A percentile compares a stretch with the other conserved stretches of the same genome.
Conservation (phyloP, 192 early-diverging fungal species). For the Coemansia sp. region DNA sequence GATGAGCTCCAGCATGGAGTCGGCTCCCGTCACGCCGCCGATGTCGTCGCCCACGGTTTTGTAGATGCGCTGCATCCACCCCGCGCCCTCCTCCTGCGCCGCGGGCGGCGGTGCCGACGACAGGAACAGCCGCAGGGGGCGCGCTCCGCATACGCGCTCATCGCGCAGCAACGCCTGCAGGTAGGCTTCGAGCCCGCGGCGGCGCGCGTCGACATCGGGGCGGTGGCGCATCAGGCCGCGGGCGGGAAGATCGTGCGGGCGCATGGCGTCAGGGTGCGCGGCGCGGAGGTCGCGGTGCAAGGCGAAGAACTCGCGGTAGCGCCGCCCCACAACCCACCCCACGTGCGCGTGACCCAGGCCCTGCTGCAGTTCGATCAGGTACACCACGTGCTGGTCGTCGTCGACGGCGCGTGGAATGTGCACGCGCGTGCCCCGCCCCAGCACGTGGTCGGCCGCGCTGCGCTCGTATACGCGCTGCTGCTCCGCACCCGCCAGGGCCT, state of each 20-base stretch:
- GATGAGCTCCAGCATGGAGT: slow-evolving; percentile 70
- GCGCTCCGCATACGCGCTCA: slow-evolving; percentile 59
- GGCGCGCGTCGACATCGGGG: slow-evolving; percentile 64
- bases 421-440: slow-evolving; percentile 53
- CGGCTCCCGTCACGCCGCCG: slow-evolving; percentile 67
- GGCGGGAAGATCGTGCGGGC: slow-evolving; percentile 67
- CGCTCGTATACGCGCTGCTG: slow-evolving; percentile 65
- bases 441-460: slow-evolving; percentile 60
- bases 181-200: slow-evolving; percentile 69
- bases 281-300: slow-evolving; percentile 72
- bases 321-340: slow-evolving; percentile 74
- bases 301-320: slow-evolving; percentile 85
- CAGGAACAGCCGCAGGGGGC: slow-evolving; percentile 70
- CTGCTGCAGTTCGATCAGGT: slow-evolving; percentile 72
- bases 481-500: slow-evolving; percentile 59
- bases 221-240: slow-evolving; percentile 29
- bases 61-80: slow-evolving; percentile 63
- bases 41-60: slow-evolving; percentile 74
- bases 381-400: slow-evolving; percentile 23
- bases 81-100: not conserved
- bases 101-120: slow-evolving; percentile 43
- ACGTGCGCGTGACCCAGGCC: slow-evolving; percentile 30
- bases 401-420: slow-evolving; percentile 41
- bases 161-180: slow-evolving; percentile 61
- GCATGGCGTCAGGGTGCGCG: slow-evolving; percentile 51